Evolutionary conservation across 805 yeast genomes (phyloP).

Genomic region (Yarrowia bubula): DNA sequence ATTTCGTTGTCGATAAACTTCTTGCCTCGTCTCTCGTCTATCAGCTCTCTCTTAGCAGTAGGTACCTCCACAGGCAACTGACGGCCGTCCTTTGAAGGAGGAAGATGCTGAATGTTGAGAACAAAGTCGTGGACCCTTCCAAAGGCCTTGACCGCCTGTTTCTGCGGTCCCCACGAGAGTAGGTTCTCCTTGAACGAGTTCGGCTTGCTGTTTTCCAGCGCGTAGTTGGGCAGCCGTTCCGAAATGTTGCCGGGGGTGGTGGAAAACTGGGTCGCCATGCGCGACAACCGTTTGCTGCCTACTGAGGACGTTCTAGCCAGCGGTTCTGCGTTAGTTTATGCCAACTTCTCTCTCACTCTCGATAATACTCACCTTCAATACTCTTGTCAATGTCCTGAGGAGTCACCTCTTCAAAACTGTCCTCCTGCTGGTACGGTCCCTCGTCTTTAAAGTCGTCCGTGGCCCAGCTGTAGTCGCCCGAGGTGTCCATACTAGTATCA

Average conservation of each 20-base stretch:
- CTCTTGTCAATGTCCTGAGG: slow-evolving; percentile 22
- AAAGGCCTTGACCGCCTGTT: background rate
- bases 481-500: background rate
- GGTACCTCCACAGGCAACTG: slow-evolving; percentile 63
- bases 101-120: slow-evolving; percentile 36
- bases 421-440: slow-evolving; percentile 10
- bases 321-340: background rate
- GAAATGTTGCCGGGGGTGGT: slow-evolving; percentile 23
- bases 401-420: background rate
- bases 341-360: no score
- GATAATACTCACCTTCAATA: slow-evolving; percentile 22
- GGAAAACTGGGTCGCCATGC: slow-evolving; percentile 19
- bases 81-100: slow-evolving; percentile 68
- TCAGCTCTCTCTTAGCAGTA: slow-evolving; percentile 43
- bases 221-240: slow-evolving; percentile 22
- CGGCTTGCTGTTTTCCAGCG: slow-evolving; percentile 19
- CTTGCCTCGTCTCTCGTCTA: slow-evolving; percentile 67
- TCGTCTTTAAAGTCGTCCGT: slow-evolving; percentile 6
- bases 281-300: slow-evolving; percentile 15
- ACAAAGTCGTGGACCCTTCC: slow-evolving; percentile 33
- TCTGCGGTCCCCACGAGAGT: slow-evolving; percentile 16
- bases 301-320: slow-evolving; percentile 4
- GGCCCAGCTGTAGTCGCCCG: slow-evolving; percentile 19
- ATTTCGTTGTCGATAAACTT: slow-evolving; percentile 68
- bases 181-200: slow-evolving; percentile 12